Percentiles rank a stretch among this genome's conserved stretches.
These are phyloP conservation scores for Kuraishia borneana DNA, from an alignment of 805 yeast genomes.

Conservation along the genomic window DNA sequence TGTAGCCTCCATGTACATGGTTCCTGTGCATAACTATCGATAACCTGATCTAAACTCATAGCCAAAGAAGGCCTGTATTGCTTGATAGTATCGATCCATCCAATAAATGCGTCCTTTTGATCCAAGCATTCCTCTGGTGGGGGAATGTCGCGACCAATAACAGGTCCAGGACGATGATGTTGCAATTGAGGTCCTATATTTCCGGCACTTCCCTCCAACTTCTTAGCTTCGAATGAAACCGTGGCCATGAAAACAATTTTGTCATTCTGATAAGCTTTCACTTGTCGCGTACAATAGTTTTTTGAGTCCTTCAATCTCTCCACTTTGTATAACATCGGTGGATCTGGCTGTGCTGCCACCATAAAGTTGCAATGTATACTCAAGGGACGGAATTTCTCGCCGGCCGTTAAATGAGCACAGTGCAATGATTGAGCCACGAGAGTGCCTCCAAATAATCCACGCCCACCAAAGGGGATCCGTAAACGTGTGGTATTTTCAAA, in stretches of 20 bases:
- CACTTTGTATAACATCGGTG: constrained; percentile 44
- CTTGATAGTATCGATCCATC: constrained; percentile 13
- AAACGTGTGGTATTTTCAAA: constrained; percentile 14
- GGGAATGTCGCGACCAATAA: constrained; percentile 15
- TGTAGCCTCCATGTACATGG: constrained; percentile 23
- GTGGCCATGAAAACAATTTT: constrained; percentile 39
- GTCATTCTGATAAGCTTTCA: constrained; percentile 44
- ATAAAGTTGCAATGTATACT: constrained; percentile 56
- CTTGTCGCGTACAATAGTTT: constrained; percentile 38
- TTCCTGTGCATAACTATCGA: constrained; percentile 16
- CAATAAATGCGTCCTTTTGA: constrained; percentile 14
- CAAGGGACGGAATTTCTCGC: constrained; percentile 34
- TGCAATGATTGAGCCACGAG: constrained; percentile 52
- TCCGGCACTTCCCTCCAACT: constrained; percentile 20
- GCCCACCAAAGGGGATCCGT: constrained; percentile 37
- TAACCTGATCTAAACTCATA: constrained; percentile 11
- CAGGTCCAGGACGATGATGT: constrained; percentile 16
- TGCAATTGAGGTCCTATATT: constrained; percentile 14
- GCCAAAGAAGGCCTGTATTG: constrained; percentile 10
- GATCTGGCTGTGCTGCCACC: constrained; percentile 34
- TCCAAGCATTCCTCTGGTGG: constrained; percentile 16
- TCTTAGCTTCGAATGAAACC: constrained; percentile 29
- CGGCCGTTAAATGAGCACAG: constrained; percentile 40
- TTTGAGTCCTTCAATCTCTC: constrained; percentile 38
- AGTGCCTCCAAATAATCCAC: constrained; percentile 67